Conservation (phyloP, 2,329 filamentous ascomycete genomes). For the Grosmannia serpens region DNA sequence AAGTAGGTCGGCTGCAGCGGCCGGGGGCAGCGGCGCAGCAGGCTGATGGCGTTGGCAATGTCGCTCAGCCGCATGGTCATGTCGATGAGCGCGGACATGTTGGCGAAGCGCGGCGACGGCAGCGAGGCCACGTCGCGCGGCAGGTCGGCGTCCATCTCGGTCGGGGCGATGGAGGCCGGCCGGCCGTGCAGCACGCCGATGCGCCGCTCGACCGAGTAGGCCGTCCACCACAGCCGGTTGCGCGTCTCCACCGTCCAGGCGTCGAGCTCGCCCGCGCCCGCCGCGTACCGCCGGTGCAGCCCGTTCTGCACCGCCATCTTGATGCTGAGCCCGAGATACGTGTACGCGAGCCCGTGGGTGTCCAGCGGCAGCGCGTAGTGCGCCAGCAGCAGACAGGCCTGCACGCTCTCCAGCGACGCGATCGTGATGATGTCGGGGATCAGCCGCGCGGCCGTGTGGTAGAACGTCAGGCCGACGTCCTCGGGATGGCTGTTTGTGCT, state of each 20-base stretch:
- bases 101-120: slow-evolving; percentile 3
- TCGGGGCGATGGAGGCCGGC: slow-evolving; percentile 38
- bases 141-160: slow-evolving; percentile 41
- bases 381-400: slow-evolving; percentile 44
- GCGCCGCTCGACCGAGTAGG: slow-evolving; percentile 44
- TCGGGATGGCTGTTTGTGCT: slow-evolving; percentile 37
- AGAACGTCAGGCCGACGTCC: slow-evolving; percentile 42
- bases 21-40: slow-evolving; percentile 25
- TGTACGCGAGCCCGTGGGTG: slow-evolving; percentile 43
- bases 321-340: slow-evolving; percentile 42
- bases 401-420: slow-evolving; percentile 44
- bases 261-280: slow-evolving; percentile 27
- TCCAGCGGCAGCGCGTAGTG: slow-evolving; percentile 44
- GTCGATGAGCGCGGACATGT: slow-evolving; percentile 5
- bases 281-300: slow-evolving; percentile 38
- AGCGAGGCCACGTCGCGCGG: slow-evolving; percentile 18
- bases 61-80: slow-evolving; percentile 27
- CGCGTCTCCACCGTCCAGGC: slow-evolving; percentile 37
- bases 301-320: slow-evolving; percentile 49
- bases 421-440: slow-evolving; percentile 45
- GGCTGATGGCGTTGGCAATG: slow-evolving; percentile 26
- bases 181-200: slow-evolving; percentile 45
- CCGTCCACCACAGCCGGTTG: slow-evolving; percentile 46
- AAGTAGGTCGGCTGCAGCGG: slow-evolving; percentile 27
- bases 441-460: slow-evolving; percentile 41